Conservation (phyloP, 2,329 filamentous ascomycete genomes). For the Leptographium lundbergii region DNA sequence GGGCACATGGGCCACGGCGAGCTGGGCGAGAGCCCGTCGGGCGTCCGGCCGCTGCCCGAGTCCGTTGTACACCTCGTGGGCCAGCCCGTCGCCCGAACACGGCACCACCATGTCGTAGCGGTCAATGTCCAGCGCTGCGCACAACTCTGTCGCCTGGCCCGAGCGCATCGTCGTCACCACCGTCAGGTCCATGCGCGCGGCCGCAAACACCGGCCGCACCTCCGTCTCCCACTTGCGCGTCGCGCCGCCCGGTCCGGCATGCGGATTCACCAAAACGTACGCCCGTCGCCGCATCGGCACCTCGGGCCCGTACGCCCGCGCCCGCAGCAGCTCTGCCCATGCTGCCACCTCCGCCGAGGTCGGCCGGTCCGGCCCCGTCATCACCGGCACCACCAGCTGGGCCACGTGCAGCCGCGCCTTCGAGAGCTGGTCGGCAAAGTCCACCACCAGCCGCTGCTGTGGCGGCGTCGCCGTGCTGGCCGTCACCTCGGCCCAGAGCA, state of each 20-base stretch:
- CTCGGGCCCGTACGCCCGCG: constrained; percentile 57
- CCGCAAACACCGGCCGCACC: constrained; percentile 70
- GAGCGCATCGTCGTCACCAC: constrained; percentile 56
- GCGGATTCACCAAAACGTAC: constrained; percentile 84
- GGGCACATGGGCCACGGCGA: constrained; percentile 78
- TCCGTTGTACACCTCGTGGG: constrained; percentile 92
- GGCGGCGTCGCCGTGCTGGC: constrained; percentile 26
- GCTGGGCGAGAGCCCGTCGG: constrained; percentile 54
- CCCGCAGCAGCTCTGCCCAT: constrained; percentile 55
- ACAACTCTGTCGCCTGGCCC: constrained; percentile 70
- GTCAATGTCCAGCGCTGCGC: constrained; percentile 61
- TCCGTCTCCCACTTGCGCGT: constrained; percentile 60
- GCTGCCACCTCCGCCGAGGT: constrained; percentile 31
- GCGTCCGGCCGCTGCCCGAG: constrained; percentile 68
- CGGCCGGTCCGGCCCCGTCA: constrained; percentile 13
- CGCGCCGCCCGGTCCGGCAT: constrained; percentile 71
- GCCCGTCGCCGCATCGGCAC: constrained; percentile 57
- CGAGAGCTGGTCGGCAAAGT: constrained; percentile 52
- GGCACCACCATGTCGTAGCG: constrained; percentile 76
- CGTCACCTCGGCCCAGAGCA: constrained; percentile 63
- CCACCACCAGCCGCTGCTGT: constrained; percentile 44
- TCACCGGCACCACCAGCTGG: constrained; percentile 1
- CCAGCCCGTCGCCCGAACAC: constrained; percentile 83
- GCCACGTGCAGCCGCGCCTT: constrained; percentile 29
- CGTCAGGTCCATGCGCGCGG: constrained; percentile 66